Percentiles rank a stretch among this genome's conserved stretches.
Conservation (phyloP, 768 basidiomycete species). For the Baorangia bicolor region DNA sequence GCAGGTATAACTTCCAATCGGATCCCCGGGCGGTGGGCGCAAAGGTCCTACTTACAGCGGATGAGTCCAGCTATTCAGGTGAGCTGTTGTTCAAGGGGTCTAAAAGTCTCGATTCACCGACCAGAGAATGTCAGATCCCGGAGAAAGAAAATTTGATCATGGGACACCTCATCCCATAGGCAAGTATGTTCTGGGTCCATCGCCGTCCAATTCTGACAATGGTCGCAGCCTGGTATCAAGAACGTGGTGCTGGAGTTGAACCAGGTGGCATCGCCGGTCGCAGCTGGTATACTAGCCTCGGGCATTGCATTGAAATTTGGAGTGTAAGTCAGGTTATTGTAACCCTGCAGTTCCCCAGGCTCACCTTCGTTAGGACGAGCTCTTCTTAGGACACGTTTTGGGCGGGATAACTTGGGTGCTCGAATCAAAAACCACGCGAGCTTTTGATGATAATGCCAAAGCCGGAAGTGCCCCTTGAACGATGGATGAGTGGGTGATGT, state of each 20-base stretch:
- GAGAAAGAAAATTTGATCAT: conserved; percentile 50
- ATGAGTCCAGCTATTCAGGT: conserved; percentile 66
- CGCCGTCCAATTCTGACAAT: background rate
- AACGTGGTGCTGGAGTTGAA: conserved; percentile 65
- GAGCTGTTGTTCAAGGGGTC: conserved; percentile 18
- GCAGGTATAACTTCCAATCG: conserved; percentile 69
- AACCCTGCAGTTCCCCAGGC: background rate
- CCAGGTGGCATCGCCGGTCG: conserved; percentile 54
- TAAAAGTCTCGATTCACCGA: background rate
- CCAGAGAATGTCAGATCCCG: conserved; percentile 19
- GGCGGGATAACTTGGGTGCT: conserved; percentile 76
- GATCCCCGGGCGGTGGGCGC: conserved; percentile 68
- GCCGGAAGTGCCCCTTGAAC: conserved; percentile 49
- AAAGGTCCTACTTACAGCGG: conserved; percentile 57
- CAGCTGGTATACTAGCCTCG: conserved; percentile 82
- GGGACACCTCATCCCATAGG: conserved; percentile 80
- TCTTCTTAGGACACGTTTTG: conserved; percentile 71
- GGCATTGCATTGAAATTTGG: conserved; percentile 81
- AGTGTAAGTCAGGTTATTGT: conserved; percentile 40
- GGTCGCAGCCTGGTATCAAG: conserved; percentile 77
- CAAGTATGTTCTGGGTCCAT: conserved; percentile 26
- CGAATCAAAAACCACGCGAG: conserved; percentile 66
- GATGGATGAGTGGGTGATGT: conserved; percentile 3
- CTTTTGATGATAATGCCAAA: conserved; percentile 56
- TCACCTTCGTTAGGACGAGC: conserved; percentile 47